Base-by-base conservation (phyloP, 129 eudicot genomes). In the Flaveria bidentis region DNA sequence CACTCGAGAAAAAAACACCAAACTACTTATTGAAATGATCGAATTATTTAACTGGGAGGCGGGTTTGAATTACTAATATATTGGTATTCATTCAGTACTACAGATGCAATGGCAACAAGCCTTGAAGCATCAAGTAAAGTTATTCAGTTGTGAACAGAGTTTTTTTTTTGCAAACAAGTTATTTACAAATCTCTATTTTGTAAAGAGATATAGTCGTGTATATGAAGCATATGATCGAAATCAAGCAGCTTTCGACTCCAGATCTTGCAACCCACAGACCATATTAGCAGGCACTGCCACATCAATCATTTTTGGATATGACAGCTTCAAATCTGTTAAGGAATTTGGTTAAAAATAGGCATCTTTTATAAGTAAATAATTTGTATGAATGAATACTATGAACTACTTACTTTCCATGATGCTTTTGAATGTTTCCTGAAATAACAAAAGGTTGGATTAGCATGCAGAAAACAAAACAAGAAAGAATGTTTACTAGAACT, bases 301-400 rank as follows among this genome's bases (percentile, higher is more conserved):
- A 71, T 93, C 97, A 6, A 93, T 91, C 97, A 93, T 91, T 83
- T 93, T 93, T 17, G 98, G 98, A 82, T 91, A 91, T 10, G 98
- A 71, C 74, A 93, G 83, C 75, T 93, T 93, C 81, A 93, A 86
- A 87, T 90, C 98, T 93, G 90, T 68, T 20, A 33, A 49, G 49
- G 0, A 23, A 62, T n/a, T 77, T 6, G 67, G 68, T 78, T 69
- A 74, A 41, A 41, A 39, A n/a, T 17, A 17, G 51, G 67, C 17
- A 49, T 18, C 25, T 52, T 56, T 9, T 49, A 23, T 8, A 18
- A 30, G 12, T 50, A 10, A 5, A 15, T 6, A 1, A 46, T 49
- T 15, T 75, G 62, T 53, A 49, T 44, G 30, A 67, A 30, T 63
- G 69, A 63, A 49, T 15, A 68, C 28, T 16, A 39, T 61, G 45